Evolutionary conservation across 2,329 filamentous ascomycete genomes (phyloP).

Genomic region (Seiridium cupressi): DNA sequence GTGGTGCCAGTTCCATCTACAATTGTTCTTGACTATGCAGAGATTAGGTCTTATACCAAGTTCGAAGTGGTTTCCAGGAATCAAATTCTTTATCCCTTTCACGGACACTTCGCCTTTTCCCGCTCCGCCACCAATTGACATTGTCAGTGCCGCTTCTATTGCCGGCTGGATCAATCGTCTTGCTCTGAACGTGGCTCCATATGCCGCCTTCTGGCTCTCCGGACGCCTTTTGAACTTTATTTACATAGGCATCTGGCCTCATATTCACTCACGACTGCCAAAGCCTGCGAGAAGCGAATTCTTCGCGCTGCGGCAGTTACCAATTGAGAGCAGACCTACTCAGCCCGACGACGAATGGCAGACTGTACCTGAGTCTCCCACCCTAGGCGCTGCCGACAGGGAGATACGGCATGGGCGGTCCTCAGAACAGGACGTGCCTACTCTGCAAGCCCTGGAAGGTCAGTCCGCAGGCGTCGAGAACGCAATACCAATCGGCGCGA

Average conservation of each 20-base stretch:
- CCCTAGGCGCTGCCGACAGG: conserved; percentile 26
- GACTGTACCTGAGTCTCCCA: conserved; percentile 26
- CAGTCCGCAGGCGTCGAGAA: conserved; percentile 22
- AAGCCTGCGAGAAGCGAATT: conserved; percentile 18
- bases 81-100: conserved; percentile 55
- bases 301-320: conserved; percentile 5
- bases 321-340: background rate
- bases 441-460: conserved; percentile 26
- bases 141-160: conserved; percentile 36
- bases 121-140: conserved; percentile 39
- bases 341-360: conserved; percentile 15
- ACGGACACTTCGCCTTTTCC: conserved; percentile 48
- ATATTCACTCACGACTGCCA: conserved; percentile 39
- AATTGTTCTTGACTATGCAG: conserved; percentile 52
- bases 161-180: conserved; percentile 41
- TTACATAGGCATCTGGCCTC: conserved; percentile 33
- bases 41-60: conserved; percentile 45
- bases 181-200: conserved; percentile 43
- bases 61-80: conserved; percentile 39
- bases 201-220: conserved; percentile 44
- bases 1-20: conserved; percentile 48
- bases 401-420: conserved; percentile 25
- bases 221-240: conserved; percentile 35
- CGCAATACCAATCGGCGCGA: conserved; percentile 26
- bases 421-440: conserved; percentile 19